phyloP scores from a whole-genome alignment of 495 filamentous ascomycete genomes.

The Cudoniella acicularis region DNA sequence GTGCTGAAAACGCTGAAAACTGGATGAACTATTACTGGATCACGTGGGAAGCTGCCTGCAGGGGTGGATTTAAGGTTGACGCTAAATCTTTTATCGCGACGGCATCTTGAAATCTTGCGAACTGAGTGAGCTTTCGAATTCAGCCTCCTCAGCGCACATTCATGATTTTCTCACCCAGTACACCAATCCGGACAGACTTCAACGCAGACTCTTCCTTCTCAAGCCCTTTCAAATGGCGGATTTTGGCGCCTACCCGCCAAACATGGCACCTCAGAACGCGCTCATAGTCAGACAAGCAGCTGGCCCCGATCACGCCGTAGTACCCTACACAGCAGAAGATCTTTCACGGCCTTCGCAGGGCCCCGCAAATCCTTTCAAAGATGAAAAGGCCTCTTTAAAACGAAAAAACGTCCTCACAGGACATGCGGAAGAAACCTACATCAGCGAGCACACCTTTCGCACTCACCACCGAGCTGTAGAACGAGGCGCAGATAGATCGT shows the following conservation, averaged over 20 bases:
- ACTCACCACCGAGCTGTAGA: slow-evolving; percentile 76
- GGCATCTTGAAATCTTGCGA: neutral
- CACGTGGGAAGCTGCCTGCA: neutral
- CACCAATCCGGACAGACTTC: neutral
- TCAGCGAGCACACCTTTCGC: slow-evolving; percentile 86
- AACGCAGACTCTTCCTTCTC: slow-evolving; percentile 3
- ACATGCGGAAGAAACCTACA: slow-evolving; percentile 77
- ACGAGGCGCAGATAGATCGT: slow-evolving; percentile 40
- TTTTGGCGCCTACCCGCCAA: slow-evolving; percentile 53
- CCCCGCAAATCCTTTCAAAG: slow-evolving; percentile 77
- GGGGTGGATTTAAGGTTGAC: slow-evolving; percentile 9
- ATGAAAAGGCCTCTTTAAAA: slow-evolving; percentile 58
- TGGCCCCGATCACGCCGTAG: slow-evolving; percentile 50
- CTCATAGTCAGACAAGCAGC: slow-evolving; percentile 49
- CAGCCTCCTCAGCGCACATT: neutral
- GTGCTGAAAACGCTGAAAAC: no score
- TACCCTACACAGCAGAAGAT: slow-evolving; percentile 64
- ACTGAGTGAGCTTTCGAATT: neutral
- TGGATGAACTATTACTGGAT: no score
- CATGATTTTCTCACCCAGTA: neutral
- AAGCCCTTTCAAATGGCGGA: slow-evolving; percentile 45
- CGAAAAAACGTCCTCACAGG: slow-evolving; percentile 92
- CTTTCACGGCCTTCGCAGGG: slow-evolving; percentile 66
- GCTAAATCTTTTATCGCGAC: slow-evolving; percentile 1
- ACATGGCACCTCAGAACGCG: slow-evolving; percentile 53